Evolutionary conservation across 2,329 filamentous ascomycete species (phyloP), one percentile per base, ranked within the genome.

Genomic region (Lecanicillium sp.): DNA sequence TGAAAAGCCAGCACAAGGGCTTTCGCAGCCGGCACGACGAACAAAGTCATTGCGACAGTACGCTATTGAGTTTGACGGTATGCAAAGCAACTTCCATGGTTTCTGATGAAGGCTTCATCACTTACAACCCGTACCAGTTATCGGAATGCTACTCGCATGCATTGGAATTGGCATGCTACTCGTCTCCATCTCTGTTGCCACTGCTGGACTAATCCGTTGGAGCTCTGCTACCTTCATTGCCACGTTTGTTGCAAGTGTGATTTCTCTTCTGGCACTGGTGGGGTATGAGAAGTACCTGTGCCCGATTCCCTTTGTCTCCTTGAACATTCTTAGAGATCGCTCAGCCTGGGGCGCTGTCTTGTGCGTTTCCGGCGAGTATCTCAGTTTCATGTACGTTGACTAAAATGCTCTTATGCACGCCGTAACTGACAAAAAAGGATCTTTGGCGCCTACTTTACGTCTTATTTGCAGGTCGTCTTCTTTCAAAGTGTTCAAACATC

Each of bases 31-130:
- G 19, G 10, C 12, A 33, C 12, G 17, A 17, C 9, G 14, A 10
- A 7, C 32, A 18, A 22, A 33, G 18, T 17, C 14, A 5, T 17
- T 18, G 13, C 29, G 11, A 4, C 29, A 33, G 10, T 17, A 33
- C 32, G 7, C 20, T 15, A 33, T 33, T 22, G 32, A 33, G 7
- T 19, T 33, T 33, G 32, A 33, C 12, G 32, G 32, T 33, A 33
- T 4, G 29, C n/a, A 31, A n/a, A 31, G 11, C 15, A 8, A 31
- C 9, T 9, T 31, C 8, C n/a, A 3, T 14, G 4, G 17, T 14
- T 3, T n/a, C 4, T 4, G 17, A 14, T 31, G n/a, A n/a, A n/a
- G n/a, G n/a, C n/a, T n/a, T n/a, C n/a, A n/a, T n/a, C n/a, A n/a
- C n/a, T n/a, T n/a, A n/a, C 17, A 31, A 31, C 29, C 4, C 8